Evolutionary conservation across 2,329 filamentous ascomycete species (phyloP).

Genomic region (Aspergillus fijiensis): DNA sequence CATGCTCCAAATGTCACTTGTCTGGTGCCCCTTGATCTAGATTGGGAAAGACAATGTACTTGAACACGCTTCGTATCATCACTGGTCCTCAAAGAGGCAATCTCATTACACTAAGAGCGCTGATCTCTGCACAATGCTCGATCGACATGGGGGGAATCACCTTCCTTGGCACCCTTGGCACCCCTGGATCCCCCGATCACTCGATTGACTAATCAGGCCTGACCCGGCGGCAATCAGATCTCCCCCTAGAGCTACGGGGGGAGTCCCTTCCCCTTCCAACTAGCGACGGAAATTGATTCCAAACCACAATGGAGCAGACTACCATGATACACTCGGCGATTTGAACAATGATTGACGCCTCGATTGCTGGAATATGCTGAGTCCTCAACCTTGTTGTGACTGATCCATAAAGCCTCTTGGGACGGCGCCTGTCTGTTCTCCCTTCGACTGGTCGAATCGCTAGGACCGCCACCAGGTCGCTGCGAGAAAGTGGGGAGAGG

Average conservation of each 20-base stretch:
- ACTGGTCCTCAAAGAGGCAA: not conserved
- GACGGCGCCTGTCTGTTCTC: not conserved
- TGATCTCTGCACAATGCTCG: constrained; percentile 5
- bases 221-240: not conserved
- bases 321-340: not conserved
- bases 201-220: not conserved
- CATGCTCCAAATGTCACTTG: not conserved
- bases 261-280: not conserved
- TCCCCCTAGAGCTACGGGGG: not conserved
- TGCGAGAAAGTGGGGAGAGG: constrained; percentile 2
- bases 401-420: not conserved
- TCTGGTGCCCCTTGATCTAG: not conserved
- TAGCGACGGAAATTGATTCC: not conserved
- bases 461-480: constrained; percentile 1
- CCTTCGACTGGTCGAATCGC: not conserved
- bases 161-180: not conserved
- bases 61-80: not conserved
- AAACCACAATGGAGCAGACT: not conserved
- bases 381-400: not conserved
- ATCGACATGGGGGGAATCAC: not conserved
- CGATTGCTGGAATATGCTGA: not conserved
- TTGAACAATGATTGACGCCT: not conserved
- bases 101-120: constrained; percentile 1
- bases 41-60: not conserved
- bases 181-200: not conserved